These are phyloP conservation scores for Pachyrhizus erosus DNA, from an alignment of 306 rosid species.

Conservation along the genomic window DNA sequence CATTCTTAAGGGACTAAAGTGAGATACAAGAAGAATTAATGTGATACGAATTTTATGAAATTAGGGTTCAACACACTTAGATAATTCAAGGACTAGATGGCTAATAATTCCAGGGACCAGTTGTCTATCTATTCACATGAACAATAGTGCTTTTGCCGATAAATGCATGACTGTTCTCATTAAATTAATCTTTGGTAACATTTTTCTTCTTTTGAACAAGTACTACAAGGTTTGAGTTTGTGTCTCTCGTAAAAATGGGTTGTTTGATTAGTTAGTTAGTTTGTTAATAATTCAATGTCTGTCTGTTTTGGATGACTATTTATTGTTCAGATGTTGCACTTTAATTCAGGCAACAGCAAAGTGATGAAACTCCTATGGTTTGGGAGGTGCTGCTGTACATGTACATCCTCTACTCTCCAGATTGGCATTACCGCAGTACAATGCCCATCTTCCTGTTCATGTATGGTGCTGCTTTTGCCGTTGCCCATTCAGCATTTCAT, in stretches of 20 bases:
- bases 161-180: neutral
- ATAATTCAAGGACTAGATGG: neutral
- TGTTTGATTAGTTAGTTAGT: constrained; percentile 29
- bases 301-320: constrained; percentile 49
- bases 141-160: neutral
- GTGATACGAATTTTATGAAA: neutral
- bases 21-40: neutral
- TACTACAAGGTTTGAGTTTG: constrained; percentile 3
- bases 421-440: constrained; percentile 91
- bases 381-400: constrained; percentile 94
- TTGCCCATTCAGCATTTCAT: constrained; percentile 64
- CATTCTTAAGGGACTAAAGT: neutral
- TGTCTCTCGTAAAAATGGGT: constrained; percentile 21
- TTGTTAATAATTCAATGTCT: constrained; percentile 14
- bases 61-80: neutral
- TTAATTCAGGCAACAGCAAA: constrained; percentile 81
- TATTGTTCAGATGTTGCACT: constrained; percentile 44
- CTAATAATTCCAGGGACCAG: neutral
- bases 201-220: constrained; percentile 33
- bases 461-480: constrained; percentile 74
- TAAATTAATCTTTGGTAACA: constrained; percentile 3
- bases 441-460: constrained; percentile 89
- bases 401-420: constrained; percentile 89
- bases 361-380: constrained; percentile 93
- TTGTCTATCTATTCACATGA: too few relatives aligned